A percentile compares a stretch with the other conserved stretches of the same genome.
phyloP scores from a whole-genome alignment of 1,139 yeast genomes.

The Hansenula sp. region DNA sequence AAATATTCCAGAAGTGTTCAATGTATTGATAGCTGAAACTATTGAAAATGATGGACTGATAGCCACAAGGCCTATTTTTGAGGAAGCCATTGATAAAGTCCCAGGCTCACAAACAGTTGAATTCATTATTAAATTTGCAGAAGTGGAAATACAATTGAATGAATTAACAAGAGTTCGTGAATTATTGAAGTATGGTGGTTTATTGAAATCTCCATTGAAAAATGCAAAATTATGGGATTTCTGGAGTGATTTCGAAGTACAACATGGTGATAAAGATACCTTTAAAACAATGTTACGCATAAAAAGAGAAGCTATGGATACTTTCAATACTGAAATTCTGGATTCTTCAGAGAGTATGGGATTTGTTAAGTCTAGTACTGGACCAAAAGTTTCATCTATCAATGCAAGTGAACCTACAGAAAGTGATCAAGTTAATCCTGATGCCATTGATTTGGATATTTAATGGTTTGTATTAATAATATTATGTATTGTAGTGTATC shows the following conservation, averaged over 20 bases:
- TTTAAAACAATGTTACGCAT: constrained; percentile 72
- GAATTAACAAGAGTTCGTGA: constrained; percentile 61
- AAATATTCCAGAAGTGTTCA: constrained; percentile 13
- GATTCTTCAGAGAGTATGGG: constrained; percentile 44
- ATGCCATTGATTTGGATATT: constrained; percentile 61
- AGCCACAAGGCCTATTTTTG: constrained; percentile 36
- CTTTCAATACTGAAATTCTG: constrained; percentile 32
- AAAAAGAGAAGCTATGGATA: constrained; percentile 49
- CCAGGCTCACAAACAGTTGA: constrained; percentile 32
- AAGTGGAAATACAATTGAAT: constrained; percentile 43
- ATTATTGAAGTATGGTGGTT: constrained; percentile 46
- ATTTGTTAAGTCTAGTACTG: constrained; percentile 46
- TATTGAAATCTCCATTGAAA: constrained; percentile 38
- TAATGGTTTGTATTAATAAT: constrained; percentile 10
- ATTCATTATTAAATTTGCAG: constrained; percentile 37
- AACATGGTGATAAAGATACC: constrained; percentile 64
- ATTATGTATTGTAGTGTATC: background rate
- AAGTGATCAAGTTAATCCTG: constrained; percentile 43
- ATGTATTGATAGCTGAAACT: constrained; percentile 15
- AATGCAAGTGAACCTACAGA: constrained; percentile 13
- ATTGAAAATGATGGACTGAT: constrained; percentile 30
- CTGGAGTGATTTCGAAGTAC: constrained; percentile 76
- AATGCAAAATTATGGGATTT: constrained; percentile 45
- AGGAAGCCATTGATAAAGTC: constrained; percentile 38
- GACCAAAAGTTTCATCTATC: constrained; percentile 25